phyloP scores from a whole-genome alignment of 495 filamentous ascomycete species.

The Neurospora terricola region DNA sequence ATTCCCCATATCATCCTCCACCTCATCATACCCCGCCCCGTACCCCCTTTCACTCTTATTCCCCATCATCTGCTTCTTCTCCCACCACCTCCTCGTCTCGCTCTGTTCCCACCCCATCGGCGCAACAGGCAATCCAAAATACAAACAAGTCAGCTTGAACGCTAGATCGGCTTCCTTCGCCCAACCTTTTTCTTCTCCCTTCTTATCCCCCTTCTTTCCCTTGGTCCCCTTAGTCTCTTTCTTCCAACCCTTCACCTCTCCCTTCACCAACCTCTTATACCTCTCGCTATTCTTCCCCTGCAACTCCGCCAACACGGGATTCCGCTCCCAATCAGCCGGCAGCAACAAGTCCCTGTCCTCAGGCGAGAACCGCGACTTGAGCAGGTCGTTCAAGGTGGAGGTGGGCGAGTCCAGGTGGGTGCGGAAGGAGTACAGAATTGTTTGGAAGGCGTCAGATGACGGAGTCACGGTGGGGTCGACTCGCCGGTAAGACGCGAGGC shows the following conservation, averaged over 20 bases:
- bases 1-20: conserved; percentile 2
- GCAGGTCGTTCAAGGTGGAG: conserved; percentile 6
- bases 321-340: conserved; percentile 3
- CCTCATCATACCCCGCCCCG: background rate
- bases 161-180: conserved; percentile 4
- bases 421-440: background rate
- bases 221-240: background rate
- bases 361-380: conserved; percentile 7
- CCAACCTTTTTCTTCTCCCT: background rate
- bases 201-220: background rate
- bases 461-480: conserved; percentile 11
- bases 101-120: conserved; percentile 10
- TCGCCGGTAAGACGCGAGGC: background rate
- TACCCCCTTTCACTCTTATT: background rate
- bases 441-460: conserved; percentile 3
- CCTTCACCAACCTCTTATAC: conserved; percentile 9
- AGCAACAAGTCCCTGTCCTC: conserved; percentile 10
- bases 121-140: conserved; percentile 20
- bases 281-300: conserved; percentile 10
- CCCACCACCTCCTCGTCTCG: background rate
- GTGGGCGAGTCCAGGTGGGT: background rate
- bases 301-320: conserved; percentile 7
- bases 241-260: background rate
- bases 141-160: conserved; percentile 19
- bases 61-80: background rate